Evolutionary conservation across 345 rosid genomes (phyloP).

Genomic region (Euclidium syriacum): DNA sequence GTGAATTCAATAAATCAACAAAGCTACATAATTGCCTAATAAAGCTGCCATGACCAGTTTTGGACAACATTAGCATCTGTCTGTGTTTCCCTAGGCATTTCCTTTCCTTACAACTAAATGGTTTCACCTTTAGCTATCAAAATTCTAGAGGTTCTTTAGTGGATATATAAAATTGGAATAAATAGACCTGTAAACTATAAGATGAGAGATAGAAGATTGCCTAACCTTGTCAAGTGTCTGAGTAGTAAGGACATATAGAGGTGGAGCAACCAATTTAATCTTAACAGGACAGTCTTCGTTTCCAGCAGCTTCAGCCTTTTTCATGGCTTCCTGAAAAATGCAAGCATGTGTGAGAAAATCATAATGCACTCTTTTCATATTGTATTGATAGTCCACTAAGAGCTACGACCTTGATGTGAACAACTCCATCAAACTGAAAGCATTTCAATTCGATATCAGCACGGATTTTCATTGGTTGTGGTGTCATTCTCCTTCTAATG

Average conservation of each 20-base stretch:
- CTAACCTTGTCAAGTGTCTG: slow-evolving; percentile 97
- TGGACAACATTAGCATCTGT: not conserved
- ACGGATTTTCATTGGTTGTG: slow-evolving; percentile 87
- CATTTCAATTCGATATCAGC: slow-evolving; percentile 98
- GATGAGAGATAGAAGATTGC: not conserved
- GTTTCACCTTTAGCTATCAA: not conserved
- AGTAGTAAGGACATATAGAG: slow-evolving; percentile 93
- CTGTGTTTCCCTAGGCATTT: not conserved
- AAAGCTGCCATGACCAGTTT: not conserved
- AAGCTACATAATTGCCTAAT: not conserved
- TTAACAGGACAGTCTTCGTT: slow-evolving; percentile 90
- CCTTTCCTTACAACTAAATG: not conserved
- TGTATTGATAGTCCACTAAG: not conserved
- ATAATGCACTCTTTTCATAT: not conserved
- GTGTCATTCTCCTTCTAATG: slow-evolving; percentile 95
- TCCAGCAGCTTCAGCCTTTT: slow-evolving; percentile 92
- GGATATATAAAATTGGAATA: not conserved
- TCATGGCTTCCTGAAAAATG: slow-evolving; percentile 80
- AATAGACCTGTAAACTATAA: not conserved
- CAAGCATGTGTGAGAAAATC: slow-evolving; percentile 3
- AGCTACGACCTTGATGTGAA: slow-evolving; percentile 77
- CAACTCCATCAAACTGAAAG: slow-evolving; percentile 96
- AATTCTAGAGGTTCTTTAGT: not conserved
- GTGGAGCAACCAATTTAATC: slow-evolving; percentile 94
- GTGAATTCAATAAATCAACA: not conserved